Conservation (phyloP, 805 yeast species). For the Danielozyma ontarioensis region DNA sequence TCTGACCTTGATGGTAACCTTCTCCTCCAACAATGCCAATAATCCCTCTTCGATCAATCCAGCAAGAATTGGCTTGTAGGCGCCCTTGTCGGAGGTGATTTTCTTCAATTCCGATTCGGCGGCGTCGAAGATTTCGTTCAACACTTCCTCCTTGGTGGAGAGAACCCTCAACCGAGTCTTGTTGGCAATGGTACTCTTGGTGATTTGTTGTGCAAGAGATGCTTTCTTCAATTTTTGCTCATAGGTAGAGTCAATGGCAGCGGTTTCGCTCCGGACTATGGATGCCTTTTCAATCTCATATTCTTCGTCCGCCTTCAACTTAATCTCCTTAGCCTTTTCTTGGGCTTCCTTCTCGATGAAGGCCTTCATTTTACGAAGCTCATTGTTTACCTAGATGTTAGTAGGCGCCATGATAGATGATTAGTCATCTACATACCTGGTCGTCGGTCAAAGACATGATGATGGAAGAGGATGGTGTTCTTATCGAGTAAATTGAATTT, state of each 20-base stretch:
- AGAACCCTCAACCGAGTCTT: constrained; percentile 90
- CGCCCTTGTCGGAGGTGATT: constrained; percentile 47
- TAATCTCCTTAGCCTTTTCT: constrained; percentile 95
- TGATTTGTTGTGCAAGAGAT: constrained; percentile 87
- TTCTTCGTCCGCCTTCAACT: constrained; percentile 95
- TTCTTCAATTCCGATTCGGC: constrained; percentile 61
- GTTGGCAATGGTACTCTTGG: constrained; percentile 92
- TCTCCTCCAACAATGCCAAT: constrained; percentile 66
- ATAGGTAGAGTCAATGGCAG: constrained; percentile 76
- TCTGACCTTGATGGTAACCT: constrained; percentile 61
- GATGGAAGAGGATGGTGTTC: too few relatives aligned
- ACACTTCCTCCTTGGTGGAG: constrained; percentile 72
- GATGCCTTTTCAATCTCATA: constrained; percentile 96
- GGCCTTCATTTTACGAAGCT: constrained; percentile 95
- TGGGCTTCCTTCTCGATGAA: constrained; percentile 99
- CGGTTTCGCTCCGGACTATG: constrained; percentile 87
- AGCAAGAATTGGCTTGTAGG: constrained; percentile 65
- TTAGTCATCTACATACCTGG: constrained; percentile 18
- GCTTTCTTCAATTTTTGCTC: constrained; percentile 88
- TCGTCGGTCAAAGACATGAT: constrained; percentile 28
- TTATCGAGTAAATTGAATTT: too few relatives aligned
- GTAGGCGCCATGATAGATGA: not conserved
- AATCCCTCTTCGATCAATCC: constrained; percentile 77
- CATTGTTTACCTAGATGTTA: constrained; percentile 72
- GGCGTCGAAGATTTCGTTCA: constrained; percentile 66